These are phyloP conservation scores for Aspergillus brunneoviolaceus DNA, from an alignment of 2,329 filamentous ascomycete species.

Conservation along the genomic window DNA sequence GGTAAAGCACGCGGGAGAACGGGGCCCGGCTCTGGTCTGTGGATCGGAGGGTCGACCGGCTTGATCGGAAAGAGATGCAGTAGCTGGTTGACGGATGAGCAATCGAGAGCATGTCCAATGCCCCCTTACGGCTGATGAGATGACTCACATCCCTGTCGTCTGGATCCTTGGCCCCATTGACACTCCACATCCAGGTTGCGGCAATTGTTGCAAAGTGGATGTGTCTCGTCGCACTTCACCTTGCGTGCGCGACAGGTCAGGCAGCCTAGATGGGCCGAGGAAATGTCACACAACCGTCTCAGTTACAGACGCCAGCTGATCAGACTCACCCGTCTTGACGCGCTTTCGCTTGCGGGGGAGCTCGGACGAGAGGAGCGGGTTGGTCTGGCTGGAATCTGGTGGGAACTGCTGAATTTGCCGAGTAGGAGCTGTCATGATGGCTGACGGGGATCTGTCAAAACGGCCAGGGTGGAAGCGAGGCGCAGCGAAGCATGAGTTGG, in stretches of 20 bases:
- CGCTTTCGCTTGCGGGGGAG: not conserved
- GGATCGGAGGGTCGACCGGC: not conserved
- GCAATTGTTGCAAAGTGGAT: not conserved
- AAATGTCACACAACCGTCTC: not conserved
- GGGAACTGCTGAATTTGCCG: no score
- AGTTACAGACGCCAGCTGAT: no score
- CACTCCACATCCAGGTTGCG: not conserved
- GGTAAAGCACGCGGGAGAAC: not conserved
- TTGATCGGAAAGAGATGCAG: not conserved
- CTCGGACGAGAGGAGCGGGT: no score
- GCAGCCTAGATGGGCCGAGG: not conserved
- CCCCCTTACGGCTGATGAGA: no score
- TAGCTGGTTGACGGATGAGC: not conserved
- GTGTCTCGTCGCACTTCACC: not conserved
- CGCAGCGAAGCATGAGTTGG: no score
- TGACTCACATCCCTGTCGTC: not conserved
- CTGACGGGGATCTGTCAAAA: no score
- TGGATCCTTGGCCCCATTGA: not conserved
- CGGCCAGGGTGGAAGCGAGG: no score
- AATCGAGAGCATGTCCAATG: no score
- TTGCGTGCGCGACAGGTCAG: not conserved
- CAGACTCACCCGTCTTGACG: not conserved
- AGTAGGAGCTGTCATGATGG: no score
- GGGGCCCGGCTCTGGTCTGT: not conserved
- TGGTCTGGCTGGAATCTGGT: no score